These are phyloP conservation scores for Calonectria pauciramosa DNA, from an alignment of 2,329 filamentous ascomycete species.

Conservation along the genomic window DNA sequence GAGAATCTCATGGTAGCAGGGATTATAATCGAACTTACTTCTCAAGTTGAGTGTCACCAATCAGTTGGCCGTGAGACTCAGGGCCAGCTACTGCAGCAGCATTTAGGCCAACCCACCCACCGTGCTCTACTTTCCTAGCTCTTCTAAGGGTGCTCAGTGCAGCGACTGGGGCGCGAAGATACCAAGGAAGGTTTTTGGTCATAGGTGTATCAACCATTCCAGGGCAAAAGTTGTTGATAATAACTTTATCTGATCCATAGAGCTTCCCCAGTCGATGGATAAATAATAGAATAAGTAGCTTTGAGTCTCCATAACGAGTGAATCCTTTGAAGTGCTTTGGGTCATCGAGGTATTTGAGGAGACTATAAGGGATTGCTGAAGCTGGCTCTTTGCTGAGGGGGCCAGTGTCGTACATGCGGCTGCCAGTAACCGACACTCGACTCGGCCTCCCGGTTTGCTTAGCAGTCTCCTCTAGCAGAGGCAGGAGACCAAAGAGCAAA, in stretches of 20 bases:
- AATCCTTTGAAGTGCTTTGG: background rate
- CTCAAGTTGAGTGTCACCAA: conserved; percentile 18
- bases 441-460: background rate
- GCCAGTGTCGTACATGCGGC: conserved; percentile 22
- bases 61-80: conserved; percentile 30
- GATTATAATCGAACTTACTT: background rate
- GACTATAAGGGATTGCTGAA: background rate
- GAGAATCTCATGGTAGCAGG: too few species aligned
- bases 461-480: conserved; percentile 34
- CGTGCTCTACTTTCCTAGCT: conserved; percentile 8
- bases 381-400: conserved; percentile 4
- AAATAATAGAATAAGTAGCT: conserved; percentile 31
- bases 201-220: conserved; percentile 25
- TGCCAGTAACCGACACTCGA: conserved; percentile 32
- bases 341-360: conserved; percentile 11
- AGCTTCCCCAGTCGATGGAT: conserved; percentile 23
- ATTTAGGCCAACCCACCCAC: conserved; percentile 29
- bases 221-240: conserved; percentile 32
- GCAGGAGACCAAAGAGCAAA: conserved; percentile 34
- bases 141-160: conserved; percentile 11
- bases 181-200: conserved; percentile 18
- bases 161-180: conserved; percentile 18
- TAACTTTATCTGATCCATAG: conserved; percentile 14
- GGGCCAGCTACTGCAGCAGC: conserved; percentile 24
- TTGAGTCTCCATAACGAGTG: conserved; percentile 22